Evolutionary conservation across 2,329 filamentous ascomycete species (phyloP), one percentile per base, ranked within the genome.

Genomic region (Proliferodiscus dingleyae): DNA sequence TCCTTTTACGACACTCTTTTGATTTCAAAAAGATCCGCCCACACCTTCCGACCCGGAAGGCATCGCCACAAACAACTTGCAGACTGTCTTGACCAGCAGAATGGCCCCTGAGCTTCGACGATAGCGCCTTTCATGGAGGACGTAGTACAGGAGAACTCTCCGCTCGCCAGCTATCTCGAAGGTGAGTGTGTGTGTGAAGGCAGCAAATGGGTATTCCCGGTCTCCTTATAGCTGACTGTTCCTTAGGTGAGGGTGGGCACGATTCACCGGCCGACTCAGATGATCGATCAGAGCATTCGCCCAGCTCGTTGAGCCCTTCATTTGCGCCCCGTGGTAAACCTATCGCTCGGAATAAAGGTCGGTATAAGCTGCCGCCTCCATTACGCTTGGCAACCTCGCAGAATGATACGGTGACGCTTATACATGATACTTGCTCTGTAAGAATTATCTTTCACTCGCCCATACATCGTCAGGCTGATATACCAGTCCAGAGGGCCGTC

Each of bases 161-260:
- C 90, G 59, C 76, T 96, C 69, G 89, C 89, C 64, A 82, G 87
- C 62, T 93, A 93, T 71, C 81, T 96, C 59, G 84, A 90, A 80
- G 89, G 90, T 93, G 68, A 61, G 74, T 68, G 46, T 30, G 52
- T 49, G 58, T 46, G 37, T 37, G 41, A 41, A 30, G 15, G 19
- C 3, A 28, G 13, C 6, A 9, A 41, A 32, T 41, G 33, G 23
- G 36, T 45, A 40, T 16, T 41, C 32, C 19, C 40, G 55, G 37
- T 53, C 47, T 32, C 45, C 37, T 34, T 13, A 23, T 44, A 34
- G 26, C 42, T 58, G 37, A 54, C 47, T 24, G 45, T 41, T 34
- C 36, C 49, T 43, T 55, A 74, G 72, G 68, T 45, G 66, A 72
- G 60, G 71, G 70, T 53, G 69, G 67, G 62, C 60, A 69, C 45